Evolutionary conservation across 2,329 filamentous ascomycete species (phyloP).

Genomic region (Claviceps paspali): DNA sequence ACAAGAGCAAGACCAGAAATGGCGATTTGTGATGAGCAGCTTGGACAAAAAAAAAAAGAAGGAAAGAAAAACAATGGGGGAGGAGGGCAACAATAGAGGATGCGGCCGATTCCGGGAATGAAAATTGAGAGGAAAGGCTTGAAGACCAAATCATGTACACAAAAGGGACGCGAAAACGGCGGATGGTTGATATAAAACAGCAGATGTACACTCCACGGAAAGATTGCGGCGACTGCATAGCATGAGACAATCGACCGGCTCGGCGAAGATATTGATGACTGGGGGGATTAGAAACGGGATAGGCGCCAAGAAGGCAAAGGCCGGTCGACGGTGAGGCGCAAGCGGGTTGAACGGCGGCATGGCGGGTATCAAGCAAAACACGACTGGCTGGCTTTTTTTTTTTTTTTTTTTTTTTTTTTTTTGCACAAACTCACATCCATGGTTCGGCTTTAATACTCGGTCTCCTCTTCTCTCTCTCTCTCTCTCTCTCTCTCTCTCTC

Average conservation of each 20-base stretch:
- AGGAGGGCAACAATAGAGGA: background rate
- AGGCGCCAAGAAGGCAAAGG: background rate
- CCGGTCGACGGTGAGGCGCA: conserved; percentile 1
- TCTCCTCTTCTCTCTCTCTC: no score
- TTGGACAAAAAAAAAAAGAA: background rate
- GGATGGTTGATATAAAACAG: background rate
- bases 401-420: no score
- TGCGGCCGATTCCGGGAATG: background rate
- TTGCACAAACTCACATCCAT: conserved; percentile 1
- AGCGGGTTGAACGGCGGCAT: conserved; percentile 2
- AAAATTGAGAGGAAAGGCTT: background rate
- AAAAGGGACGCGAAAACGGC: background rate
- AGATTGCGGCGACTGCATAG: background rate
- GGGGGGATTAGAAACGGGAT: background rate
- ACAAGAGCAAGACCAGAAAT: background rate
- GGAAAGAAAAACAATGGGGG: background rate
- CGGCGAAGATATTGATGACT: background rate
- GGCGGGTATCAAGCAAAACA: conserved; percentile 1
- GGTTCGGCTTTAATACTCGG: no score
- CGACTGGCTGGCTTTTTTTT: conserved; percentile 1
- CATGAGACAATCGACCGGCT: background rate
- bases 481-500: no score
- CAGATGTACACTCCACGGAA: background rate
- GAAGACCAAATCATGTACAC: background rate
- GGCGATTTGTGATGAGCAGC: conserved; percentile 1